These are phyloP conservation scores for Emergomyces orientalis DNA, from an alignment of 2,329 filamentous ascomycete species.

Conservation along the genomic window DNA sequence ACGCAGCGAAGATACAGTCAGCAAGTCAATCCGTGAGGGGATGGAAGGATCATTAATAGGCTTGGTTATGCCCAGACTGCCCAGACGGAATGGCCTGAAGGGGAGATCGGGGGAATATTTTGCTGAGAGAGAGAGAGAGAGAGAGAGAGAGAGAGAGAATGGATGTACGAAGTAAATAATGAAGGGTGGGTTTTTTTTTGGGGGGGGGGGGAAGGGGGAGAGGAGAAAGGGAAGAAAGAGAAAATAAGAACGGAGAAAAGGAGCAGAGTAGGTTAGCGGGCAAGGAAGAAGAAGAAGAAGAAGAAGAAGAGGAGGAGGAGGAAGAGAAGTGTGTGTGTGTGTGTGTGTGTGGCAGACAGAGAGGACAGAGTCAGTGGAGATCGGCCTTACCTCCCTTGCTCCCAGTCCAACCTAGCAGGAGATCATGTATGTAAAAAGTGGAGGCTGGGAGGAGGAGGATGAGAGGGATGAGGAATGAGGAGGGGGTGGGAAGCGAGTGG, in stretches of 20 bases:
- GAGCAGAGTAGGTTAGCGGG: constrained; percentile 20
- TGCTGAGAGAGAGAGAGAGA: too few species aligned
- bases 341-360: constrained; percentile 32
- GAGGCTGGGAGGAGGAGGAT: constrained; percentile 21
- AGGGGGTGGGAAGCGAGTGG: neutral
- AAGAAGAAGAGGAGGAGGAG: constrained; percentile 13
- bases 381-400: constrained; percentile 10
- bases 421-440: constrained; percentile 23
- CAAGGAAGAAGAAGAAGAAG: constrained; percentile 20
- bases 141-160: constrained; percentile 14
- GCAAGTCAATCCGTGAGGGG: constrained; percentile 16
- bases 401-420: constrained; percentile 9
- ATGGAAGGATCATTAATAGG: constrained; percentile 18
- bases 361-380: constrained; percentile 13
- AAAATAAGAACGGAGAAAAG: constrained; percentile 13
- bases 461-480: neutral
- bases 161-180: neutral
- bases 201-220: constrained; percentile 16
- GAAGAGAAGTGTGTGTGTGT: neutral
- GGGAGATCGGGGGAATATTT: too few species aligned
- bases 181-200: neutral
- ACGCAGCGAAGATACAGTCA: constrained; percentile 9
- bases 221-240: constrained; percentile 18
- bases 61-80: neutral
- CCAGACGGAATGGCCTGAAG: too few species aligned